phyloP scores from a whole-genome alignment of 352 stramenopile species.

The Phytophthora melonis region DNA sequence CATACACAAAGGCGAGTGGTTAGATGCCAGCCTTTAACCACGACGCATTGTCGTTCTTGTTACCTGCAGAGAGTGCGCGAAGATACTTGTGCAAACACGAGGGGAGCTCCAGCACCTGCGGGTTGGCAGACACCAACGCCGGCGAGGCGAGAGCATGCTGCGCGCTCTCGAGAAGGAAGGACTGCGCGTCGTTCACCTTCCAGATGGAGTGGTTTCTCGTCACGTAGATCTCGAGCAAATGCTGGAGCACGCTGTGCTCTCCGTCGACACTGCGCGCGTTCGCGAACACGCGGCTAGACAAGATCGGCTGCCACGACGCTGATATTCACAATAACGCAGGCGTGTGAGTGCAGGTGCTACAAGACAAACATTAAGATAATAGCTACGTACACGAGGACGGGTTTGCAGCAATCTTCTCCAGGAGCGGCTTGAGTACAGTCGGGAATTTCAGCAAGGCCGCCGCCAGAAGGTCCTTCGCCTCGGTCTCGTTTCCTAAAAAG shows the following conservation, averaged over 20 bases:
- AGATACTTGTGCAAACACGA: slow-evolving; percentile 77
- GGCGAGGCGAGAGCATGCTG: slow-evolving; percentile 71
- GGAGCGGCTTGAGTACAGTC: slow-evolving; percentile 69
- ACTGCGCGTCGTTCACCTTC: slow-evolving; percentile 86
- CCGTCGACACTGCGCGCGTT: slow-evolving; percentile 73
- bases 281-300: slow-evolving; percentile 80
- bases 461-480: slow-evolving; percentile 72
- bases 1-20: background rate
- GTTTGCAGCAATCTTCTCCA: slow-evolving; percentile 81
- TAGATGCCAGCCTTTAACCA: background rate
- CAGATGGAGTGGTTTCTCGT: slow-evolving; percentile 80
- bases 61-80: slow-evolving; percentile 71
- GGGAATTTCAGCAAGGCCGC: slow-evolving; percentile 73
- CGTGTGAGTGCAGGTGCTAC: background rate
- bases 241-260: slow-evolving; percentile 62
- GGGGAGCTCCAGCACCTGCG: slow-evolving; percentile 70
- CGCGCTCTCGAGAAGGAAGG: slow-evolving; percentile 71
- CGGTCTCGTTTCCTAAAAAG: slow-evolving; percentile 65
- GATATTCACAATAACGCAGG: background rate
- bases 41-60: slow-evolving; percentile 1
- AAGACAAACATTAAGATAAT: slow-evolving; percentile 2
- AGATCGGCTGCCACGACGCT: slow-evolving; percentile 78
- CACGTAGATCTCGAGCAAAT: slow-evolving; percentile 87
- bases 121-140: slow-evolving; percentile 54
- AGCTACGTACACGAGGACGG: slow-evolving; percentile 63